Conservation (phyloP, 1,139 yeast species). For the Komagataea norvegica region DNA sequence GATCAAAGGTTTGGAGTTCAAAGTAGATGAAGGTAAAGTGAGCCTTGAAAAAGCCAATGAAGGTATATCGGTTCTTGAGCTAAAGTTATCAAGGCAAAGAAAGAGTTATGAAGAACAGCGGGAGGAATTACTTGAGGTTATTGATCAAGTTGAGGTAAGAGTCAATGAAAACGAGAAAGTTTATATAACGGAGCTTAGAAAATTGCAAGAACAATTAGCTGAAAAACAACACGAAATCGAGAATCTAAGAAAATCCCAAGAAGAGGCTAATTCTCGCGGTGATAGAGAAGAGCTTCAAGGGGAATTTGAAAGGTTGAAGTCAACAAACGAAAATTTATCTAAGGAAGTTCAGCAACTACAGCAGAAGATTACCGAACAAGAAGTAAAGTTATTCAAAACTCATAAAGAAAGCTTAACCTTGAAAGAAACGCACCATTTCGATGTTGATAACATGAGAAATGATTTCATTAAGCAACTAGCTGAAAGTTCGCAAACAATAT, state of each 20-base stretch:
- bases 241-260: constrained; percentile 8
- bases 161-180: constrained; percentile 33
- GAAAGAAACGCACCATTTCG: constrained; percentile 13
- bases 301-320: constrained; percentile 15
- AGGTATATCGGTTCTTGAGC: constrained; percentile 13
- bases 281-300: constrained; percentile 8
- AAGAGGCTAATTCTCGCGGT: constrained; percentile 11
- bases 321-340: constrained; percentile 15
- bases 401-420: constrained; percentile 17
- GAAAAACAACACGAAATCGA: constrained; percentile 22
- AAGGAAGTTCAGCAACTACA: constrained; percentile 18
- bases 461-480: not conserved
- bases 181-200: constrained; percentile 28
- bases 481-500: not conserved
- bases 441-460: not conserved
- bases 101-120: constrained; percentile 48
- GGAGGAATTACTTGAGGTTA: constrained; percentile 52
- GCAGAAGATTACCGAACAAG: constrained; percentile 13
- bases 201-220: constrained; percentile 24
- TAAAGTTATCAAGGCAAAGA: constrained; percentile 39
- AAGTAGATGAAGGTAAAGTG: constrained; percentile 10
- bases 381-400: constrained; percentile 10
- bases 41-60: constrained; percentile 17
- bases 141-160: constrained; percentile 45
- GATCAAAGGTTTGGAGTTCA: constrained; percentile 14